Conservation (phyloP, 768 basidiomycete species). For the Cyathus striatus region DNA sequence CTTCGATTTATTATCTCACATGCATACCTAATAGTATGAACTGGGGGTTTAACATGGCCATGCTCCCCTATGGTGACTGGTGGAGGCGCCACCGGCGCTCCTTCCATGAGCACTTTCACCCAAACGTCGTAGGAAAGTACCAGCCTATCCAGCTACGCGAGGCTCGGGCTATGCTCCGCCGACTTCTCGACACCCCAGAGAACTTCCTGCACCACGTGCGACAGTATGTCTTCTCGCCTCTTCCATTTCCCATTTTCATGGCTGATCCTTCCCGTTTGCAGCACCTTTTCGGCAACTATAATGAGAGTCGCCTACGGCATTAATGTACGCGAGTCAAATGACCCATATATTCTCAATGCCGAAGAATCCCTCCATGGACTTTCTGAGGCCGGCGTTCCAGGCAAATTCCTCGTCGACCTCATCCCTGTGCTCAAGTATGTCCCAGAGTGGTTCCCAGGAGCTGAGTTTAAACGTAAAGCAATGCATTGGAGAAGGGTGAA, state of each 20-base stretch:
- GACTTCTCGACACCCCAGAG: constrained; percentile 17
- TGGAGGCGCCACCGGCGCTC: constrained; percentile 17
- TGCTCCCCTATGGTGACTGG: constrained; percentile 17
- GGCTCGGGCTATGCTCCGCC: constrained; percentile 20
- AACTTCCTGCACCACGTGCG: constrained; percentile 17
- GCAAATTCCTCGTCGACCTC: constrained; percentile 18
- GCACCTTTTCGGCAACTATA: constrained; percentile 11
- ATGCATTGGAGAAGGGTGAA: constrained; percentile 4
- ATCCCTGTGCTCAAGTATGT: constrained; percentile 23
- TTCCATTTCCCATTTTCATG: background rate
- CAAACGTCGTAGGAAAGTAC: constrained; percentile 7
- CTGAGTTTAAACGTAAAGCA: constrained; percentile 23
- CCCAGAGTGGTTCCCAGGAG: constrained; percentile 35
- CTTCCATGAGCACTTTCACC: constrained; percentile 18
- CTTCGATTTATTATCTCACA: background rate
- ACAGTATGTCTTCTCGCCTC: constrained; percentile 13
- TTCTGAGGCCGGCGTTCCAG: constrained; percentile 16
- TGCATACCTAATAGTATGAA: constrained; percentile 8
- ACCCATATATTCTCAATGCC: constrained; percentile 29
- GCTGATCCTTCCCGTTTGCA: constrained; percentile 5
- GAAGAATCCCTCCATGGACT: constrained; percentile 21
- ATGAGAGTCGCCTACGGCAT: constrained; percentile 26
- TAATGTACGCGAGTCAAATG: constrained; percentile 20
- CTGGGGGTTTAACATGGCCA: constrained; percentile 7
- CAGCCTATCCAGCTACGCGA: constrained; percentile 14